These are phyloP conservation scores for Creolimax fragrantissima DNA, from an alignment of 78 protist species.

Conservation along the genomic window DNA sequence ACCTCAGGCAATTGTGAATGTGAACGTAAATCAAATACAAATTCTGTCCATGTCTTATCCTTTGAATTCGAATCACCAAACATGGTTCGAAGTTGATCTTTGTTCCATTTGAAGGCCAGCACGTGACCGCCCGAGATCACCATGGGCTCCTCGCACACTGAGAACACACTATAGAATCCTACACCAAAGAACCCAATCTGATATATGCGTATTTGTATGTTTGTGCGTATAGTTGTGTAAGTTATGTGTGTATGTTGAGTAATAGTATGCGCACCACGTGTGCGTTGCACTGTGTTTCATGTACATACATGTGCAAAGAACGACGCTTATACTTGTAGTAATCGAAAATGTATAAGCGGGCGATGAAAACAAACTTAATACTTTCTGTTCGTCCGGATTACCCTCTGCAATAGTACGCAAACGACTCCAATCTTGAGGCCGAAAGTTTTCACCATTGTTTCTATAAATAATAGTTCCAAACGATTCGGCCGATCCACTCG, in stretches of 20 bases:
- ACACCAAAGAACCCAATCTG: conserved; percentile 28
- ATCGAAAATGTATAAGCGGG: not conserved
- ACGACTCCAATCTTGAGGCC: conserved; percentile 8
- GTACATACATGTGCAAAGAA: not conserved
- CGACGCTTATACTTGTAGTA: not conserved
- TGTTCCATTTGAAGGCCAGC: not conserved
- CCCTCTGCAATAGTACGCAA: conserved; percentile 25
- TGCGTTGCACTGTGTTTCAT: no score
- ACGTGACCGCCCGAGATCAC: not conserved
- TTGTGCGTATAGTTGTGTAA: not conserved
- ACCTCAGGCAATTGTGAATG: not conserved
- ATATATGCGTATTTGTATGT: not conserved
- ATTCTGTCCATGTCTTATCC: not conserved
- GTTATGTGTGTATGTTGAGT: not conserved
- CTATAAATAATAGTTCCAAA: not conserved
- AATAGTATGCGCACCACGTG: no score
- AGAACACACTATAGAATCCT: conserved; percentile 18
- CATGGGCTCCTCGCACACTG: conserved; percentile 24
- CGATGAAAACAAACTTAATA: no score
- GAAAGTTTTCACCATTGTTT: not conserved
- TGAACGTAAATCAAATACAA: not conserved
- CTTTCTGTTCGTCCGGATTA: conserved; percentile 20
- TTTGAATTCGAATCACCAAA: not conserved
- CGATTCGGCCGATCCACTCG: not conserved
- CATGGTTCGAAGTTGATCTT: not conserved